Conservation (phyloP, 805 yeast species). For the Candida boidinii region DNA sequence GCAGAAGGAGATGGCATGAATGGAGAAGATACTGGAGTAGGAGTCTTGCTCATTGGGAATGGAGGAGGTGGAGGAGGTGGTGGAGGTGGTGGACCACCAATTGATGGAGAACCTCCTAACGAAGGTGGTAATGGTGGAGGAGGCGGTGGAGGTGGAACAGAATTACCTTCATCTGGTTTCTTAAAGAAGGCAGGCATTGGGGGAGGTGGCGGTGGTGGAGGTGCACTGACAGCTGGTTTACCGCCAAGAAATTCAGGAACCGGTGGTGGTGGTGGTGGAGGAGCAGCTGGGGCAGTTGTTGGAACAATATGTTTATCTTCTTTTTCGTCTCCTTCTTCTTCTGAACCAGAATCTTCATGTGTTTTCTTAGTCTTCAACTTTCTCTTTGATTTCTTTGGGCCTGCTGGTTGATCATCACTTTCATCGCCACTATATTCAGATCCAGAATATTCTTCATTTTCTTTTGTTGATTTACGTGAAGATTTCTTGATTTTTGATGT, state of each 20-base stretch:
- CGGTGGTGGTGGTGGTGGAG: conserved; percentile 24
- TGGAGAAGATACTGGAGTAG: conserved; percentile 12
- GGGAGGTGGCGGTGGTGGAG: conserved; percentile 23
- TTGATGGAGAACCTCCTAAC: conserved; percentile 7
- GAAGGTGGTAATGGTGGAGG: conserved; percentile 20
- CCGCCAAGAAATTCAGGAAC: conserved; percentile 10
- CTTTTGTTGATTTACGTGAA: conserved; percentile 2
- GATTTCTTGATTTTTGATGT: background rate
- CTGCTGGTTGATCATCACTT: no score
- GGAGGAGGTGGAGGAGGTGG: conserved; percentile 22
- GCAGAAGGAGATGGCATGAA: conserved; percentile 19
- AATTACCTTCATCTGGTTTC: conserved; percentile 1
- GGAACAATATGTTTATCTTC: background rate
- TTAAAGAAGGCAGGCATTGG: conserved; percentile 11
- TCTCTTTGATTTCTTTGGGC: no score
- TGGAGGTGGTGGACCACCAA: conserved; percentile 21
- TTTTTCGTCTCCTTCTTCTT: conserved; percentile 10
- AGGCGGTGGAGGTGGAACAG: conserved; percentile 19
- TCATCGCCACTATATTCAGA: conserved; percentile 1
- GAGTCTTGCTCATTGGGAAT: background rate
- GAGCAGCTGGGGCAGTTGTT: conserved; percentile 25
- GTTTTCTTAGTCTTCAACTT: conserved; percentile 1
- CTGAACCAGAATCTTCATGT: background rate
- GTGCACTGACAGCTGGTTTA: conserved; percentile 7
- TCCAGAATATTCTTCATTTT: no score